Evolutionary conservation across 768 basidiomycete species (phyloP), one percentile per base, ranked within the genome.

Genomic region (Russula sp.): DNA sequence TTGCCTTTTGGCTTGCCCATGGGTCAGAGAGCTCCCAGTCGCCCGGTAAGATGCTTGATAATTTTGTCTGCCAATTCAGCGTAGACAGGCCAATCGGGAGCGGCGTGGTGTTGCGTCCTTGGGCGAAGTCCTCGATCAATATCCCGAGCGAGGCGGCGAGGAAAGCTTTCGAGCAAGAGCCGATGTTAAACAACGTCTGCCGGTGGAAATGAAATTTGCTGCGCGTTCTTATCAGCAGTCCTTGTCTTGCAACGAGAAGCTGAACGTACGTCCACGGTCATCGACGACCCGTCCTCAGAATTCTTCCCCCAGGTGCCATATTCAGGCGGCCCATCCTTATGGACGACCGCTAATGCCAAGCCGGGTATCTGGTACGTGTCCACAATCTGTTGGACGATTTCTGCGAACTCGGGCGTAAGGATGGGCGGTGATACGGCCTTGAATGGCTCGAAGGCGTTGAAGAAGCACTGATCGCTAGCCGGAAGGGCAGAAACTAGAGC

Each of bases 11-110:
- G 16, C 68, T 71, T 0, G 76, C 74, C 70, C 72, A 73, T 14
- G 67, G 58, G 63, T 78, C 76, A 62, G 71, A 68, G 20, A 77
- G 71, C 62, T 66, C 49, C 76, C 78, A 79, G 39, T 74, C 71
- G 20, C 35, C 32, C 2, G 59, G 59, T 35, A 65, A 32, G 27
- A 61, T 50, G 6, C 48, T 56, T 6, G 51, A 35, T 2, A 65
- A 6, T 20, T 65, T 58, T 8, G 64, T 61, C 35, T 65, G 20
- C 56, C 59, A 65, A 18, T 13, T 57, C 32, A 65, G 31, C 3
- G 27, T 31, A 1, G 40, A 37, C 22, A 65, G 14, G 14, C 55
- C 49, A 3, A 27, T 32, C 6, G 60, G 60, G 1, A 65, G 56
- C 6, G 60, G 56, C 6, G 59, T 62, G 2, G 42, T 6, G 11